phyloP scores from a whole-genome alignment of 1,284 basidiomycete genomes.

The Entoloma clypeatum region DNA sequence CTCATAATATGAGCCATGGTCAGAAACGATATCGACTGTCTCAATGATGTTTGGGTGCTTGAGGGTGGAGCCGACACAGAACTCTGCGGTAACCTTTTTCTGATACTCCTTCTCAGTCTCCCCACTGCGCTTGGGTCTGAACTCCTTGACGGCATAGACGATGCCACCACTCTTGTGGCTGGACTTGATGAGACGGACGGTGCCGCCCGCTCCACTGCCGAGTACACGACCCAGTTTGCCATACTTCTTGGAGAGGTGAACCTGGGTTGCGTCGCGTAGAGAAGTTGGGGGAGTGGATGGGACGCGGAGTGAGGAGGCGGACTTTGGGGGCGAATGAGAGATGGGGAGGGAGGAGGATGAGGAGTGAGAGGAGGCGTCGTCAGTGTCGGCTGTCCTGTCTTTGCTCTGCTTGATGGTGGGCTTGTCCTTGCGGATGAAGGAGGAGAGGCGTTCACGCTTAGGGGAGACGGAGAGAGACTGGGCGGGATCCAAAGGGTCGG shows the following conservation, averaged over 20 bases:
- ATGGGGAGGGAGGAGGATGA: constrained; percentile 17
- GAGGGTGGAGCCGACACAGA: constrained; percentile 94
- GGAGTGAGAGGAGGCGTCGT: constrained; percentile 23
- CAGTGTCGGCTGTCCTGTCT: constrained; percentile 40
- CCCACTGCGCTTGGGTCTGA: constrained; percentile 82
- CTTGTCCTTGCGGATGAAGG: constrained; percentile 35
- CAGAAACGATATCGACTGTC: constrained; percentile 97
- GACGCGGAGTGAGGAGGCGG: constrained; percentile 19
- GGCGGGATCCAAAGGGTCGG: constrained; percentile 12
- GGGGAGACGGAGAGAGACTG: constrained; percentile 13
- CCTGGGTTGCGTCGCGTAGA: constrained; percentile 81
- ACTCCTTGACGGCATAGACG: constrained; percentile 97
- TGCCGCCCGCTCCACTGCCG: constrained; percentile 95
- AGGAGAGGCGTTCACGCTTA: constrained; percentile 23
- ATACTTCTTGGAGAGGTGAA: constrained; percentile 95
- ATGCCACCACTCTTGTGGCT: constrained; percentile 73
- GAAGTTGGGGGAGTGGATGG: constrained; percentile 36
- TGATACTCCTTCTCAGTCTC: constrained; percentile 97
- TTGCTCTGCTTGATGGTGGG: constrained; percentile 37
- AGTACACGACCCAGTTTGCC: constrained; percentile 98
- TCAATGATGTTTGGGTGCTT: constrained; percentile 98
- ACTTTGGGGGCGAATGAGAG: constrained; percentile 17
- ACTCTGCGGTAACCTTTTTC: constrained; percentile 98
- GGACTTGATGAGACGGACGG: constrained; percentile 93
- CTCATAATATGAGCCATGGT: constrained; percentile 98